phyloP scores from a whole-genome alignment of 768 basidiomycete genomes.

The Dacryopinax spathularia region DNA sequence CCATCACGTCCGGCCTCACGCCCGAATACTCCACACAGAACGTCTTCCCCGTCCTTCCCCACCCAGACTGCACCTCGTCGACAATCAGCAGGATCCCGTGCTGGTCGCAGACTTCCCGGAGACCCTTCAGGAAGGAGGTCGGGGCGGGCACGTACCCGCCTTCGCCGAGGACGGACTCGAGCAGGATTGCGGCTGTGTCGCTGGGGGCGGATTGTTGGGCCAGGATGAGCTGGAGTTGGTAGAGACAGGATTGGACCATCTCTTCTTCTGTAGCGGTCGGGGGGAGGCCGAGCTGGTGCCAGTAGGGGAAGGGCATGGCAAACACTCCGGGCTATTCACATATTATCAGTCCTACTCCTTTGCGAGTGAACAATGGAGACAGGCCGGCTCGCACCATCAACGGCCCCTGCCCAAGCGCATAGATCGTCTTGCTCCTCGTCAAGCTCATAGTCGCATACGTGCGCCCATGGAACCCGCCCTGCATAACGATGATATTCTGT shows the following conservation, averaged over 20 bases:
- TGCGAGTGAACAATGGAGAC: not conserved
- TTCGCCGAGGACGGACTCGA: constrained; percentile 90
- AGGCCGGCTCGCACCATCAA: constrained; percentile 70
- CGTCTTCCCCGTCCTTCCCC: constrained; percentile 70
- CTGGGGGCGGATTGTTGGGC: constrained; percentile 65
- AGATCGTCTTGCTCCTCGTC: constrained; percentile 87
- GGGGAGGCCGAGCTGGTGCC: constrained; percentile 64
- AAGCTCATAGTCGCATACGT: constrained; percentile 88
- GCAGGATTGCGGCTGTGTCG: constrained; percentile 85
- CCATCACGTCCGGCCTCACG: constrained; percentile 74
- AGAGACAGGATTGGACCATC: constrained; percentile 49
- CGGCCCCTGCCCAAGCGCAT: constrained; percentile 62
- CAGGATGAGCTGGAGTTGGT: constrained; percentile 67
- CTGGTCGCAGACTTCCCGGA: constrained; percentile 74
- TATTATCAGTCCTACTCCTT: not conserved
- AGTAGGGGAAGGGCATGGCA: constrained; percentile 75
- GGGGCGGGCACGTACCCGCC: constrained; percentile 92
- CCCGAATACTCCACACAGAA: constrained; percentile 75
- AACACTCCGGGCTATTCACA: constrained; percentile 61
- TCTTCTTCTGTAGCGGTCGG: constrained; percentile 40
- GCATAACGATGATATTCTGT: constrained; percentile 85
- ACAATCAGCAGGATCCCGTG: constrained; percentile 71
- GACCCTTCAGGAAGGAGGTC: constrained; percentile 57
- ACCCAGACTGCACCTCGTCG: constrained; percentile 84
- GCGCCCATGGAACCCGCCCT: constrained; percentile 85